A percentile compares a stretch with the other conserved stretches of the same genome.
These are phyloP conservation scores for Allantophomopsis lycopodina DNA, from an alignment of 2,329 filamentous ascomycete genomes.

Conservation along the genomic window DNA sequence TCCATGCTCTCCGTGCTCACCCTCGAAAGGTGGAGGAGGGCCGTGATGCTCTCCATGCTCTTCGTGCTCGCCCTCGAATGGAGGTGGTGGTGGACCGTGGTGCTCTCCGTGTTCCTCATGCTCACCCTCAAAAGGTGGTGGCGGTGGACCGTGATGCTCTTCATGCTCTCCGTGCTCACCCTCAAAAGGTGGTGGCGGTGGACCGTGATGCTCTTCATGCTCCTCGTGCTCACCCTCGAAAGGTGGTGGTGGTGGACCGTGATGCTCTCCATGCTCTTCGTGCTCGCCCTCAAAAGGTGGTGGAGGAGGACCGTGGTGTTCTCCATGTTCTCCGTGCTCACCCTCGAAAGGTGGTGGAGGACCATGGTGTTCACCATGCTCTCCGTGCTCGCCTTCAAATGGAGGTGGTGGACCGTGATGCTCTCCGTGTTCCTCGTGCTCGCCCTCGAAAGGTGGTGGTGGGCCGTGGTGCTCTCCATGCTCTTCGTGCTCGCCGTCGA, in stretches of 20 bases:
- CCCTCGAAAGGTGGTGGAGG: slow-evolving; percentile 1
- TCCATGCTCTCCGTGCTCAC: too few relatives aligned
- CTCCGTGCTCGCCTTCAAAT: background rate
- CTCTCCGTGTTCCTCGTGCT: too few relatives aligned
- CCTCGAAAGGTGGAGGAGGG: background rate
- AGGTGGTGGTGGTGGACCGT: slow-evolving; percentile 3
- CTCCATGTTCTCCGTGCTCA: background rate
- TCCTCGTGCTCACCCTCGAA: too few relatives aligned
- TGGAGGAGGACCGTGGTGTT: background rate
- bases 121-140: slow-evolving; percentile 1
- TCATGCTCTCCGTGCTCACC: background rate
- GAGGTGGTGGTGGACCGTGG: slow-evolving; percentile 1
- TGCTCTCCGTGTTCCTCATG: background rate
- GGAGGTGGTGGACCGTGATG: slow-evolving; percentile 1
- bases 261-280: too few relatives aligned
- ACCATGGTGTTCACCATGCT: background rate
- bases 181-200: background rate
- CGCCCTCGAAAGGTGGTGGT: slow-evolving; percentile 1
- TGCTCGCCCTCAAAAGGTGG: slow-evolving; percentile 1
- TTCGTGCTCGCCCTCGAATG: background rate
- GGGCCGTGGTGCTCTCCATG: too few relatives aligned
- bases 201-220: background rate
- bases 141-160: background rate
- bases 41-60: background rate
- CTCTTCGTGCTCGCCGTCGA: background rate